Conservation (phyloP, 768 basidiomycete genomes). For the Neoboletus brunneissimus region DNA sequence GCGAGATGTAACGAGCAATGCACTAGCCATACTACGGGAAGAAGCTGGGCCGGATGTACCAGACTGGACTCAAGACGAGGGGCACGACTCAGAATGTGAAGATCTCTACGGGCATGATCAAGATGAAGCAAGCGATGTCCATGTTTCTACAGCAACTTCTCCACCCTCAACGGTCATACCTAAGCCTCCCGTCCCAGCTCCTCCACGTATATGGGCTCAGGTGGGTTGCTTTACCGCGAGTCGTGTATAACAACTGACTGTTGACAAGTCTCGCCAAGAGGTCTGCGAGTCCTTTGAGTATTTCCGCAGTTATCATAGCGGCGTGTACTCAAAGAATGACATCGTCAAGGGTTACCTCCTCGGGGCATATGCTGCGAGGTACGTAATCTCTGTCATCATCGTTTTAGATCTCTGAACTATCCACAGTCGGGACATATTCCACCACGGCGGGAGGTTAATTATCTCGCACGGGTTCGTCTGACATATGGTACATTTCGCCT, state of each 20-base stretch:
- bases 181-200: conserved; percentile 26
- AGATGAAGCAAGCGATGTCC: conserved; percentile 10
- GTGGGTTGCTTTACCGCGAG: conserved; percentile 27
- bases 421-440: conserved; percentile 67
- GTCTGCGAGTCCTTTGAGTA: conserved; percentile 77
- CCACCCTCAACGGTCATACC: background rate
- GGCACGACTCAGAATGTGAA: conserved; percentile 15
- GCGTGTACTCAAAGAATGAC: conserved; percentile 65
- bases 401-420: conserved; percentile 12
- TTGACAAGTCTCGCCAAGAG: conserved; percentile 71
- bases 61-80: conserved; percentile 28
- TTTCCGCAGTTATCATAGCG: conserved; percentile 70
- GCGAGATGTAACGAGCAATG: conserved; percentile 19
- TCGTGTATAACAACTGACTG: background rate
- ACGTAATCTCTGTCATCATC: conserved; percentile 12
- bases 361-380: conserved; percentile 68
- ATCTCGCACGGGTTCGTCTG: conserved; percentile 76
- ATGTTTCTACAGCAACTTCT: conserved; percentile 11
- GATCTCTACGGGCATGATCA: conserved; percentile 4
- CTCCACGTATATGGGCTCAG: conserved; percentile 45
- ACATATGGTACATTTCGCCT: background rate
- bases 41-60: conserved; percentile 1
- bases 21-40: conserved; percentile 6
- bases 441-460: conserved; percentile 63
- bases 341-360: conserved; percentile 74